Evolutionary conservation across 768 basidiomycete genomes (phyloP).

Genomic region (Suillus weaverae): DNA sequence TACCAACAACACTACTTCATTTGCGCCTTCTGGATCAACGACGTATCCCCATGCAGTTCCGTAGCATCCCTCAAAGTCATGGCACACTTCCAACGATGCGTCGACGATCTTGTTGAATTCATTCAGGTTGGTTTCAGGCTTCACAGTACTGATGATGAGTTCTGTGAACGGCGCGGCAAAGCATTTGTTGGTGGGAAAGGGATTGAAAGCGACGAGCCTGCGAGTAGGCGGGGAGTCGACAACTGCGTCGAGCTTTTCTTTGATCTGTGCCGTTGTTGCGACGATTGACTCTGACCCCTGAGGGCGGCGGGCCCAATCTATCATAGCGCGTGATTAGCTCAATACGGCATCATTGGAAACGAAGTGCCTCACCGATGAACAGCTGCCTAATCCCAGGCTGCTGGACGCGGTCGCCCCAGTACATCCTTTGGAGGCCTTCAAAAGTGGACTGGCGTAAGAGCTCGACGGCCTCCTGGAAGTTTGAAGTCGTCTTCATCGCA

Average conservation of each 20-base stretch:
- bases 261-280: not conserved
- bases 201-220: conserved; percentile 8
- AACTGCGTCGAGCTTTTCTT: not conserved
- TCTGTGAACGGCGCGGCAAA: conserved; percentile 6
- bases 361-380: not conserved
- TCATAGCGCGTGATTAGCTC: not conserved
- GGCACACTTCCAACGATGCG: not conserved
- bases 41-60: conserved; percentile 8
- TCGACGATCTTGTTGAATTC: conserved; percentile 2
- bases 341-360: not conserved
- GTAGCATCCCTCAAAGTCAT: not conserved
- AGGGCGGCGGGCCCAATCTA: conserved; percentile 2
- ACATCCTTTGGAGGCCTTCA: not conserved
- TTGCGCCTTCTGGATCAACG: conserved; percentile 7
- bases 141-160: not conserved
- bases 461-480: not conserved
- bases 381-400: conserved; percentile 2
- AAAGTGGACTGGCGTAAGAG: not conserved
- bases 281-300: not conserved
- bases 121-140: conserved; percentile 5
- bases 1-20: conserved; percentile 7
- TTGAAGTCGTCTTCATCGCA: not conserved
- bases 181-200: conserved; percentile 5
- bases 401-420: conserved; percentile 5
- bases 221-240: not conserved